These are phyloP conservation scores for Agastache rugosa DNA, from an alignment of 257 asterid species.

Conservation along the genomic window DNA sequence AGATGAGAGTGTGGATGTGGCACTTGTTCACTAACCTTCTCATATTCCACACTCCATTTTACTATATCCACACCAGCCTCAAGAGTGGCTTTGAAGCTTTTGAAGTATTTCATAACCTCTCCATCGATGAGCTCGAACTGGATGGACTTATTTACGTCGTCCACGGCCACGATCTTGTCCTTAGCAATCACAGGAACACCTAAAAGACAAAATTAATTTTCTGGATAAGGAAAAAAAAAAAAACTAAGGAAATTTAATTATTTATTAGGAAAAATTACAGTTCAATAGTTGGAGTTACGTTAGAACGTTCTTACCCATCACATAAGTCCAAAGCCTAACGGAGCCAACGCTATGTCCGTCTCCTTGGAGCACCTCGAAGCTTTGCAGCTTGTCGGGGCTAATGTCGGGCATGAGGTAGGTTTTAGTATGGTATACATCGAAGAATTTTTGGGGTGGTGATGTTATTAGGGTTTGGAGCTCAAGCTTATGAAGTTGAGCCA, in stretches of 20 bases:
- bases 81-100: conserved; percentile 54
- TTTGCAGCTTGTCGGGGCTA: conserved; percentile 48
- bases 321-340: conserved; percentile 59
- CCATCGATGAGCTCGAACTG: conserved; percentile 61
- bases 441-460: conserved; percentile 52
- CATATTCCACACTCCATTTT: conserved; percentile 64
- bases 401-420: conserved; percentile 52
- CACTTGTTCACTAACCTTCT: conserved; percentile 53
- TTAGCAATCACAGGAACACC: conserved; percentile 54
- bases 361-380: conserved; percentile 53
- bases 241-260: too few relatives aligned
- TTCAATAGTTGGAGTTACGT: not conserved
- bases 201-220: not conserved
- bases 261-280: too few relatives aligned
- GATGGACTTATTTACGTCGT: conserved; percentile 48
- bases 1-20: conserved; percentile 58
- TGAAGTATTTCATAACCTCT: conserved; percentile 60
- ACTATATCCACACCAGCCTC: conserved; percentile 38
- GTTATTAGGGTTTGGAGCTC: conserved; percentile 44
- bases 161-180: conserved; percentile 56
- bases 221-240: too few relatives aligned
- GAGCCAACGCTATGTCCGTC: conserved; percentile 59
- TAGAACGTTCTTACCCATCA: conserved; percentile 36
- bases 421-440: conserved; percentile 56
- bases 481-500: conserved; percentile 62